Conservation (phyloP, 495 filamentous ascomycete genomes). For the Lentithecium fluviatile region DNA sequence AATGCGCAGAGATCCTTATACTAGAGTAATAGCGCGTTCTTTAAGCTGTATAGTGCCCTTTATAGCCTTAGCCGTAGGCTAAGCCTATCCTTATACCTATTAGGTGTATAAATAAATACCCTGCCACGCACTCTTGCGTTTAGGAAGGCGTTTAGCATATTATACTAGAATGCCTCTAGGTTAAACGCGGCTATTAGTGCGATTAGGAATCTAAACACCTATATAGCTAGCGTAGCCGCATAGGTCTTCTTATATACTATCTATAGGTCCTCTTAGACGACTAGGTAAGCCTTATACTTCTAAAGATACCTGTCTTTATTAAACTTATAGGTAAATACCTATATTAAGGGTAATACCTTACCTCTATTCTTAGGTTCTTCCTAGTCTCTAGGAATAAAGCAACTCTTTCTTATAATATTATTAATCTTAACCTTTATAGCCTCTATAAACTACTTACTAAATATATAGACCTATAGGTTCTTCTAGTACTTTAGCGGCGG, state of each 20-base stretch:
- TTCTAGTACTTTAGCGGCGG: background rate
- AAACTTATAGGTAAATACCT: constrained; percentile 29
- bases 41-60: constrained; percentile 21
- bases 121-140: no score
- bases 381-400: constrained; percentile 2
- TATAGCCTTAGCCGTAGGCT: no score
- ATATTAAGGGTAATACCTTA: constrained; percentile 25
- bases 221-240: constrained; percentile 17
- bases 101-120: background rate
- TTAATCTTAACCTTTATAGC: constrained; percentile 2
- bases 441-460: constrained; percentile 3
- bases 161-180: constrained; percentile 4
- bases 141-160: constrained; percentile 8
- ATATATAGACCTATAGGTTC: background rate
- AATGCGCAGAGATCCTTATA: constrained; percentile 10
- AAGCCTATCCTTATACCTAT: background rate
- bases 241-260: constrained; percentile 6
- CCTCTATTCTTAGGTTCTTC: background rate
- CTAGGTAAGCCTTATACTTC: constrained; percentile 19
- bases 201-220: constrained; percentile 8
- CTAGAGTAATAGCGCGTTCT: constrained; percentile 15
- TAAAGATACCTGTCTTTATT: constrained; percentile 19
- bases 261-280: constrained; percentile 24
- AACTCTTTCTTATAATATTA: background rate
- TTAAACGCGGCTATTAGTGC: constrained; percentile 11